Conservation (phyloP, 805 yeast genomes). For the Ogataea nakhonphanomensis region DNA sequence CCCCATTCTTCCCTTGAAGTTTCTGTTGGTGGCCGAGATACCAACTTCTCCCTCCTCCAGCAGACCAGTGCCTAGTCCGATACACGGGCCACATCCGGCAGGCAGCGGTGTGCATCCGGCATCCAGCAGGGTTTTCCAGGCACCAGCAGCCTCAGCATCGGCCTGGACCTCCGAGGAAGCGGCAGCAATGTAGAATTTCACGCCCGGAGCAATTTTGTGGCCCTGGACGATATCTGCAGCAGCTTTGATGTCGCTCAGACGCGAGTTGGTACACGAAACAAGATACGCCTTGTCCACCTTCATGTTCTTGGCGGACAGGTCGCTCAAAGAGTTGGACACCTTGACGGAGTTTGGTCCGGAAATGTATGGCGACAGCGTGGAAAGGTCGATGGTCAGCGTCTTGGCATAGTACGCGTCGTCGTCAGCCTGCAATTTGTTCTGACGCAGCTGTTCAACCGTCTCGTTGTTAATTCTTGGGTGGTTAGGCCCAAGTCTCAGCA, state of each 20-base stretch:
- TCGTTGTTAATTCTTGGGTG: constrained; percentile 79
- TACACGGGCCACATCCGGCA: constrained; percentile 99
- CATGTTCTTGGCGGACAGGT: constrained; percentile 68
- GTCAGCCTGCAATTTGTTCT: constrained; percentile 54
- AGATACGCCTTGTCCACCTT: constrained; percentile 90
- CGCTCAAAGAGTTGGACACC: constrained; percentile 74
- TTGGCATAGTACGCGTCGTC: constrained; percentile 83
- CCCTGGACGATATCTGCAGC: constrained; percentile 89
- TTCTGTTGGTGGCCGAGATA: constrained; percentile 96
- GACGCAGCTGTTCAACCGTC: constrained; percentile 50
- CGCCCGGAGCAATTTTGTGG: constrained; percentile 80
- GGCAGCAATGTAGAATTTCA: constrained; percentile 95
- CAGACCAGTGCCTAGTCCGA: constrained; percentile 93
- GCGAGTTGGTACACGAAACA: constrained; percentile 96
- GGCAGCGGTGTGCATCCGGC: constrained; percentile 96
- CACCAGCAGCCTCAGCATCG: constrained; percentile 88
- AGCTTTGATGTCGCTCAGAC: constrained; percentile 87
- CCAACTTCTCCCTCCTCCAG: constrained; percentile 96
- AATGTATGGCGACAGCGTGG: constrained; percentile 78
- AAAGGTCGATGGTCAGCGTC: constrained; percentile 74
- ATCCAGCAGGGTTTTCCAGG: constrained; percentile 83
- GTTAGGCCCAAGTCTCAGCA: constrained; percentile 39
- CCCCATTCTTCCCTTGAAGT: constrained; percentile 99
- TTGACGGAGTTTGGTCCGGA: constrained; percentile 98
- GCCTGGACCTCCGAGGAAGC: constrained; percentile 91